Evolutionary conservation across 257 asterid species (phyloP), one percentile per base, ranked within the genome.

Genomic region (Nicotiana benthamiana): DNA sequence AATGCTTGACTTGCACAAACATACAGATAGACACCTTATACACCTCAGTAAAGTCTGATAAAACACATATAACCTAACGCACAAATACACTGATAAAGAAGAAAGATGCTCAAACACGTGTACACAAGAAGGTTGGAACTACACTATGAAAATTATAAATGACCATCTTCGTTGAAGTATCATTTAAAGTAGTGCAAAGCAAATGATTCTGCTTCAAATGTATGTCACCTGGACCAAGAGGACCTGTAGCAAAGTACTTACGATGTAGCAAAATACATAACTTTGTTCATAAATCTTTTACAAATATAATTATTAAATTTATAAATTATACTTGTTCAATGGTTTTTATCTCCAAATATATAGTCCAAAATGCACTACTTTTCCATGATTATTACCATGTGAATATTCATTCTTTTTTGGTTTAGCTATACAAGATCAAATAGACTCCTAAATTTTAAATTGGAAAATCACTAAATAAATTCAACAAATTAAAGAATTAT

Each of bases 171-270:
- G 20, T 20, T 68, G 32, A 43, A 70, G 77, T 70, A 46, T 61
- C 6, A 32, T 17, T 3, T 40, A 9, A 36, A 40, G 53, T 67
- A 36, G 5, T 34, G 53, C 28, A 66, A 34, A 32, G 52, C 48
- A 66, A n/a, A 52, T 20, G 27, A 30, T 20, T 48, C 34, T 51
- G 57, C 64, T 18, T 64, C 48, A 18, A n/a, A 67, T 18, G 43
- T 79, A 65, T 54, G 46, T n/a, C 54, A 34, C 24, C 22, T 27
- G 7, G 20, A 22, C 75, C 30, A n/a, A 27, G 57, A 28, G 80
- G 46, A 80, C 13, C 2, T 70, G 57, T 70, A 43, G 57, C 57
- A 43, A 11, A 80, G 67, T 65, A 86, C 99, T 92, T 88, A 95
- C 99, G 99, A 46, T 27, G 30, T 27, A 27, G 30, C 30, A 27